phyloP scores from a whole-genome alignment of 768 basidiomycete species.

The Clavaria fumosa region DNA sequence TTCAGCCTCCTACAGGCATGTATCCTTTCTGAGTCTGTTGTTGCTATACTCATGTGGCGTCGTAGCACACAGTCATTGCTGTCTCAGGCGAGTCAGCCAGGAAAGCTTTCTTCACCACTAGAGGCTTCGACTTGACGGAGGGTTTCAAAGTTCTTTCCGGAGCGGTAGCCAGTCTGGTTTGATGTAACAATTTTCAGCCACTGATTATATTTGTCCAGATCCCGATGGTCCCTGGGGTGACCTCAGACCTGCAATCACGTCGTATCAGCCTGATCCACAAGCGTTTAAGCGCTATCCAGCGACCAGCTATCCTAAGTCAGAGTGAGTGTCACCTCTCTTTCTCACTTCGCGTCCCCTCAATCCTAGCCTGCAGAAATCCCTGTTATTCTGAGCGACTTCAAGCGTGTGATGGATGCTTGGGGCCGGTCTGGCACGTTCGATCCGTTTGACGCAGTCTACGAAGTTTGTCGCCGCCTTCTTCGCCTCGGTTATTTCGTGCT shows the following conservation, averaged over 20 bases:
- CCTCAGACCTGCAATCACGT: conserved; percentile 48
- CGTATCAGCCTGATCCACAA: conserved; percentile 55
- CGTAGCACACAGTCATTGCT: conserved; percentile 57
- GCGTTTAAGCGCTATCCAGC: conserved; percentile 49
- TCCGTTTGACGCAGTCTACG: conserved; percentile 56
- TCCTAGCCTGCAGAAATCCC: conserved; percentile 38
- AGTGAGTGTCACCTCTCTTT: conserved; percentile 28
- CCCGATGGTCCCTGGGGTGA: conserved; percentile 62
- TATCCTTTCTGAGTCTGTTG: conserved; percentile 2
- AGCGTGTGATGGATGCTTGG: conserved; percentile 47
- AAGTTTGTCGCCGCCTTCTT: conserved; percentile 26
- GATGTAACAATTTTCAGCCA: neutral
- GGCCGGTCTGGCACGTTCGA: conserved; percentile 48
- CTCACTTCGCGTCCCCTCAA: conserved; percentile 9
- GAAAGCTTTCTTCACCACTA: conserved; percentile 52
- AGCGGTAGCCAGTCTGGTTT: conserved; percentile 35
- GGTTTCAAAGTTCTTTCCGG: conserved; percentile 70
- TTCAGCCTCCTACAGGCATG: conserved; percentile 55
- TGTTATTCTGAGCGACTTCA: conserved; percentile 47
- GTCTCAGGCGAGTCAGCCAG: conserved; percentile 62
- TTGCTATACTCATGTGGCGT: conserved; percentile 7
- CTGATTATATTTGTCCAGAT: conserved; percentile 28
- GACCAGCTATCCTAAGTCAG: conserved; percentile 40
- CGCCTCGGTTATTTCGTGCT: conserved; percentile 6
- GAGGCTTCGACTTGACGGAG: conserved; percentile 60